Evolutionary conservation across 176 grass and related monocot species (phyloP).

Genomic region (Eragrostis nindensis): DNA sequence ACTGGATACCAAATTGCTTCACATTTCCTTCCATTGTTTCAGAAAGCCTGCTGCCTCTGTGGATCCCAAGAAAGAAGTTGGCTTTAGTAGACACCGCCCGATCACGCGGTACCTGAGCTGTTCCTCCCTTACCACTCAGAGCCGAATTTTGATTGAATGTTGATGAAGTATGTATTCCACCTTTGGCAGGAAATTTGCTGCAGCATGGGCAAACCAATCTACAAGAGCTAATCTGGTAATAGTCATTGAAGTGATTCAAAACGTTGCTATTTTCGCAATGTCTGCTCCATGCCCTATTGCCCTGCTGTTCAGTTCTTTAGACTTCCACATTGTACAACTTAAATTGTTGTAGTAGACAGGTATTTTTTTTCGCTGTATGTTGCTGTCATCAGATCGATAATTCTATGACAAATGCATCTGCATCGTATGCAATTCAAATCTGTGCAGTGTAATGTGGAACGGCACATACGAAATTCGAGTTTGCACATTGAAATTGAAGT

Average conservation of each 20-base stretch:
- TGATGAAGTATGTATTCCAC: conserved; percentile 21
- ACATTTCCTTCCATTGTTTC: conserved; percentile 37
- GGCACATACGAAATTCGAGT: not conserved
- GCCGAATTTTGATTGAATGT: conserved; percentile 6
- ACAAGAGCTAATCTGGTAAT: conserved; percentile 35
- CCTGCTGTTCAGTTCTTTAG: not conserved
- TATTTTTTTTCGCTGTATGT: not conserved
- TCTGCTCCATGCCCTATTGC: not conserved
- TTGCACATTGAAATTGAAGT: not conserved
- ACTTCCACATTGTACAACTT: conserved; percentile 8
- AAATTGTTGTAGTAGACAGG: too few relatives aligned
- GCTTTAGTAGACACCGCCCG: conserved; percentile 44
- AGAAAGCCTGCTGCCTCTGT: conserved; percentile 28
- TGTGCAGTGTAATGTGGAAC: too few relatives aligned
- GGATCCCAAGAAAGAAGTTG: conserved; percentile 40
- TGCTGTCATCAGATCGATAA: not conserved
- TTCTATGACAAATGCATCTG: too few relatives aligned
- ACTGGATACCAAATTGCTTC: conserved; percentile 25
- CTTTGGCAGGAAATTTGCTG: conserved; percentile 59
- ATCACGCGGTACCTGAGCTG: conserved; percentile 47
- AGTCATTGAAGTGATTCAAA: not conserved
- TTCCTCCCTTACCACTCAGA: not conserved
- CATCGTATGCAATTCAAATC: not conserved
- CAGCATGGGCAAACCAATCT: conserved; percentile 49
- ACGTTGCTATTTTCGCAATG: conserved; percentile 11